Conservation (phyloP, 441 rosid genomes). For the Erodium trifolium region DNA sequence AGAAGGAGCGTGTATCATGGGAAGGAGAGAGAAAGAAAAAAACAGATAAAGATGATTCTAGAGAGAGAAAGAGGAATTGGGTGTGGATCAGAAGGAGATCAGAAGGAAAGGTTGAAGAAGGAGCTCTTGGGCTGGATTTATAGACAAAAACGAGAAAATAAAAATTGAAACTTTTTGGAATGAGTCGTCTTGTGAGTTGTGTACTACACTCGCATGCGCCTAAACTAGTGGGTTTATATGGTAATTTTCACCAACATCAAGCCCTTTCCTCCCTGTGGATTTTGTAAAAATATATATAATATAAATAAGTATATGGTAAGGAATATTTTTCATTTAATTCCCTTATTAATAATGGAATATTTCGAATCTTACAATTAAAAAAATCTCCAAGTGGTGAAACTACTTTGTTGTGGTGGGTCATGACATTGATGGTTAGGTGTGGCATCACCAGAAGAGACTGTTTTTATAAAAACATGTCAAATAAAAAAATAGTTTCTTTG, state of each 20-base stretch:
- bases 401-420: not conserved
- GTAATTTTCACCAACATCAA: not conserved
- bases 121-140: constrained; percentile 1
- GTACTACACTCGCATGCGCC: not conserved
- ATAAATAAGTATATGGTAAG: not conserved
- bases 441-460: not conserved
- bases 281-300: not conserved
- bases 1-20: not conserved
- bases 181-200: not conserved
- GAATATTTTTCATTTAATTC: not conserved
- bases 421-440: constrained; percentile 1
- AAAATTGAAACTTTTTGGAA: not conserved
- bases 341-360: not conserved
- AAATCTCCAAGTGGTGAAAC: not conserved
- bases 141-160: not conserved
- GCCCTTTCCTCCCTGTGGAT: not conserved
- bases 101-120: not conserved
- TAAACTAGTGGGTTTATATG: not conserved
- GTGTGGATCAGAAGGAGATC: not conserved
- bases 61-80: not conserved
- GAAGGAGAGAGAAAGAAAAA: not conserved
- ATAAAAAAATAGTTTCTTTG: not conserved
- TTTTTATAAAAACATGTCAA: not conserved
- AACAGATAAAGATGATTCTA: not conserved
- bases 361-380: not conserved